Evolutionary conservation across 2,329 filamentous ascomycete species (phyloP), one percentile per base, ranked within the genome.

Genomic region (Ophiostoma sp.): DNA sequence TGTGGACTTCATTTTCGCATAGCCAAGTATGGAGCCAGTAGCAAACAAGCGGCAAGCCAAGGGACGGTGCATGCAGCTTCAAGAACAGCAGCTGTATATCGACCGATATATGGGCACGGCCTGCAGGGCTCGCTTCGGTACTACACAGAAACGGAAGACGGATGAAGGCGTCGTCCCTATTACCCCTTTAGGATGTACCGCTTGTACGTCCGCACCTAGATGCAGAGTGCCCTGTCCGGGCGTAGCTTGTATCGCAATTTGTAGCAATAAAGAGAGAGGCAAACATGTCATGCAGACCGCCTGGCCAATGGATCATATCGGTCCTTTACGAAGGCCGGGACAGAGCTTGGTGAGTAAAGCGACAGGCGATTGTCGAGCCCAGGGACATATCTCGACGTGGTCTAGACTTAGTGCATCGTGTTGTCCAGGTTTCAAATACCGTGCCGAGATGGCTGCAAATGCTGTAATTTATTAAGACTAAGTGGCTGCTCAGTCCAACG

Each of bases 71-170:
- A 45, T 45, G 12, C 16, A 52, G 7, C 49, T 55, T n/a, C 49
- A 55, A 27, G n/a, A n/a, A 55, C 49, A 18, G 11, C 49, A 7
- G n/a, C 49, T 27, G 49, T 11, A 55, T 55, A 55, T n/a, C 18
- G n/a, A 27, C 49, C n/a, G 49, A 55, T 55, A 55, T 36, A 55
- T 5, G 5, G 18, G 18, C 58, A 62, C 58, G 58, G 58, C 12
- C 36, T 38, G 58, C 58, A 62, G 58, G 58, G 36, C 38, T 62
- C 58, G 38, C 27, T 14, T 62, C 49, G 49, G 49, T 27, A 55
- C 27, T 27, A 55, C n/a, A 27, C 49, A n/a, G 49, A 55, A 55
- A 27, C n/a, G 27, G 6, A 55, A 55, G 18, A 55, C 49, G 49
- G 49, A 55, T 55, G 49, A 14, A 55, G 27, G 49, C 49, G 49